Evolutionary conservation across 2,329 filamentous ascomycete genomes (phyloP), one percentile per base, ranked within the genome.

Genomic region (Amauroascus verrucosus): DNA sequence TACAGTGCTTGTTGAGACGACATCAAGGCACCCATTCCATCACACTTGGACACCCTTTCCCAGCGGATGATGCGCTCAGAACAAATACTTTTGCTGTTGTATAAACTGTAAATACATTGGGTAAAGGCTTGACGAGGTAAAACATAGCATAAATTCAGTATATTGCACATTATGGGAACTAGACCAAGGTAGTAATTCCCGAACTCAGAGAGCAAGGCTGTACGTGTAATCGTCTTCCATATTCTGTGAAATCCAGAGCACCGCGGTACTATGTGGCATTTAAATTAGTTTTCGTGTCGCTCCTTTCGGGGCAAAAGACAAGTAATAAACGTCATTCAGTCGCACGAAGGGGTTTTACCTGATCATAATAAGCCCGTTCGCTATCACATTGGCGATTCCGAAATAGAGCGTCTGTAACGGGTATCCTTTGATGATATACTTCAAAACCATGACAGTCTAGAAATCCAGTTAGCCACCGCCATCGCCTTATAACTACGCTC

Each of bases 171-270:
- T 22, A 43, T 2, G 8, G 3, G 18, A 6, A 9, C 7, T 37
- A 24, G 5, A 37, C 28, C 14, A 24, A 45, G 28, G 11, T 5
- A 5, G 8, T 11, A 6, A 22, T 24, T 14, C 1, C 9, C 13
- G 14, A 30, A 11, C 16, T 67, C 61, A 85, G 58, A 85, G 74
- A 48, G 81, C 79, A 57, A 85, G 70, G 62, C 81, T 84, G 67
- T 85, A 85, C 28, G 81, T 84, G 65, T 85, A 85, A 62, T 85
- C 82, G 61, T 85, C 82, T 66, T 85, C 83, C 70, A 85, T 84
- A 62, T 85, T 85, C 73, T 85, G 83, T 49, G 80, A 81, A 26
- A 85, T 75, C 82, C 82, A 85, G 32, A 85, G 75, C 35, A 84
- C 78, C 47, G 80, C 73, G 24, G 80, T 80, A 63, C 81, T 84